Evolutionary conservation across 176 grass and related monocot species (phyloP).

Genomic region (Saccharum officinarum): DNA sequence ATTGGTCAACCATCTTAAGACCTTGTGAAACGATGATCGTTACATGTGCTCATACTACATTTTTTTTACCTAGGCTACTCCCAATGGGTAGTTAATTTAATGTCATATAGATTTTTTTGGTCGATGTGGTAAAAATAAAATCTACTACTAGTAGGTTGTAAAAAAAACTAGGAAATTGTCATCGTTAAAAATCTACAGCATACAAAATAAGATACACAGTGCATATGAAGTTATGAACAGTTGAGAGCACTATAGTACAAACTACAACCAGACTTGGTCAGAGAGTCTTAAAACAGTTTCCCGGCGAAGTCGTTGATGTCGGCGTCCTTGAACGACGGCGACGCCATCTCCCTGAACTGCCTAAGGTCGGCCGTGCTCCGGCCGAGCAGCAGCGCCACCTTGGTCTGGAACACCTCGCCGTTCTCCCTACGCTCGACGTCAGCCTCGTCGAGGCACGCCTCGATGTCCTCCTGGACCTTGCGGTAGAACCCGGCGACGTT

Average conservation of each 20-base stretch:
- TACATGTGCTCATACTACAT: too few relatives aligned
- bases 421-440: conserved; percentile 51
- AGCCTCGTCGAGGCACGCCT: conserved; percentile 30
- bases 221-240: background rate
- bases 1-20: background rate
- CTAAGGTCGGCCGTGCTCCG: conserved; percentile 35
- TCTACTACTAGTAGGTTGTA: background rate
- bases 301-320: conserved; percentile 48
- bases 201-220: background rate
- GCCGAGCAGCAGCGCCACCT: conserved; percentile 52
- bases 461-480: conserved; percentile 61
- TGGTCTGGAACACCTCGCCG: conserved; percentile 53
- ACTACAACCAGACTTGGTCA: background rate
- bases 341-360: conserved; percentile 40
- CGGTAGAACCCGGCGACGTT: conserved; percentile 47
- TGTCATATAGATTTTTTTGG: too few relatives aligned
- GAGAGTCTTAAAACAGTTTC: conserved; percentile 21
- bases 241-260: background rate
- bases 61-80: too few relatives aligned
- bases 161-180: background rate
- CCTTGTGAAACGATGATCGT: background rate
- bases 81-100: too few relatives aligned
- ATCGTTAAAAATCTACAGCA: background rate
- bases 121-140: too few relatives aligned
- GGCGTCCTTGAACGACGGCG: conserved; percentile 25